These are phyloP conservation scores for Diplodia seriata DNA, from an alignment of 2,329 filamentous ascomycete genomes.

Conservation along the genomic window DNA sequence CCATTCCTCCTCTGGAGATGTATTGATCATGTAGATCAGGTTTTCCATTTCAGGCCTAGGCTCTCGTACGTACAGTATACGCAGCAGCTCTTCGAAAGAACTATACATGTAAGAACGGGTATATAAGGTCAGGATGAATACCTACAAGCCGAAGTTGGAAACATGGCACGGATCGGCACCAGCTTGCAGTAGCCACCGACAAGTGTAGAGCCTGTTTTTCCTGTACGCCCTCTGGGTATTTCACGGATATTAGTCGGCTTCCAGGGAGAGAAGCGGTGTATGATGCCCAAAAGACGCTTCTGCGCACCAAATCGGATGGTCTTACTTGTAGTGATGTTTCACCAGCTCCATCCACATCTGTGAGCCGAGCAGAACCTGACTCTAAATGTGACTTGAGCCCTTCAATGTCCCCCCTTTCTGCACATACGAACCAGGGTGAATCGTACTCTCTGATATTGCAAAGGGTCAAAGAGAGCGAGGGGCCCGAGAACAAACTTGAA, in stretches of 20 bases:
- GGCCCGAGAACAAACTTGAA: not conserved
- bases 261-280: not conserved
- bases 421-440: not conserved
- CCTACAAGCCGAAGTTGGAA: not conserved
- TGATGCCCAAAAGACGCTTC: not conserved
- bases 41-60: too few species aligned
- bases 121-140: not conserved
- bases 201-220: not conserved
- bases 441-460: not conserved
- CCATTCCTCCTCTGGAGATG: not conserved
- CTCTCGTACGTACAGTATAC: not conserved
- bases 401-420: not conserved
- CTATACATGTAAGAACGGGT: not conserved
- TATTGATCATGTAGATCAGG: not conserved
- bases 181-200: not conserved
- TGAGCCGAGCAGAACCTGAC: not conserved
- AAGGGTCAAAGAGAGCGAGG: not conserved
- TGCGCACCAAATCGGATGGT: not conserved
- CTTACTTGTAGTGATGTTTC: conserved; percentile 13
- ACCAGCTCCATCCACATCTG: not conserved
- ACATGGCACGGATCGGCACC: not conserved
- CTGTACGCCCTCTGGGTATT: not conserved
- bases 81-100: not conserved
- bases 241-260: not conserved
- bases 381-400: not conserved